phyloP scores from a whole-genome alignment of 2,329 filamentous ascomycete species.

The Dryadomyces quercivorus region DNA sequence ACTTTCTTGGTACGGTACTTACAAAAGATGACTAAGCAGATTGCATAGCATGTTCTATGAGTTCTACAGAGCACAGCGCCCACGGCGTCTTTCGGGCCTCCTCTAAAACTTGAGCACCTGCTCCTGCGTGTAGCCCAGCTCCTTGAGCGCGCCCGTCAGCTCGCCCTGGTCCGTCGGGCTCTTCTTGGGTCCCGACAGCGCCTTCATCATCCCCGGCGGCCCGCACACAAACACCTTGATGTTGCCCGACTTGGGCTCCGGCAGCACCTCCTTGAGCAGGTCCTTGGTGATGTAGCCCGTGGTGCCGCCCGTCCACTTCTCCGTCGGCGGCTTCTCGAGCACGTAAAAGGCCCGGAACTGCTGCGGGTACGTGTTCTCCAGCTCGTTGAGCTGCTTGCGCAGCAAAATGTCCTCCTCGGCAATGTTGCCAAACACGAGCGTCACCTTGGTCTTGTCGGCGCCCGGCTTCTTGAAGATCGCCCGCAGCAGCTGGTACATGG shows the following conservation, averaged over 20 bases:
- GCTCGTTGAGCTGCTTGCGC: slow-evolving; percentile 68
- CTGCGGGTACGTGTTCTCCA: slow-evolving; percentile 92
- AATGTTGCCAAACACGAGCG: slow-evolving; percentile 86
- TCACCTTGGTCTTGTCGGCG: slow-evolving; percentile 94
- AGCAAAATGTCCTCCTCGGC: slow-evolving; percentile 83
- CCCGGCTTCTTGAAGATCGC: slow-evolving; percentile 92
- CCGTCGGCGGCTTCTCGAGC: slow-evolving; percentile 54
- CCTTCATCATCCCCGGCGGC: slow-evolving; percentile 85
- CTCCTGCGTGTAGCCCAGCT: slow-evolving; percentile 36
- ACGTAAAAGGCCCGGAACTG: slow-evolving; percentile 94
- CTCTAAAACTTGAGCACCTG: slow-evolving; percentile 90
- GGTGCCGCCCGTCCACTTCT: slow-evolving; percentile 66
- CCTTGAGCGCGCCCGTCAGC: slow-evolving; percentile 66
- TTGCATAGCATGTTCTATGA: too few species aligned
- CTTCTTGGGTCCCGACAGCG: slow-evolving; percentile 78
- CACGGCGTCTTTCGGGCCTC: too few species aligned
- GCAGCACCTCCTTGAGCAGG: slow-evolving; percentile 85
- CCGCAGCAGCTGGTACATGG: slow-evolving; percentile 91
- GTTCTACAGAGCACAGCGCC: not conserved
- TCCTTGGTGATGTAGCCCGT: slow-evolving; percentile 83
- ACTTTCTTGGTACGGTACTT: too few species aligned
- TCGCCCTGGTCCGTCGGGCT: slow-evolving; percentile 93
- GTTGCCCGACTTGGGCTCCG: slow-evolving; percentile 82
- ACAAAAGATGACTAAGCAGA: too few species aligned
- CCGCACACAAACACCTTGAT: slow-evolving; percentile 97